Evolutionary conservation across 495 filamentous ascomycete species (phyloP), one percentile per base, ranked within the genome.

Genomic region (Penicillium simplicissimum): DNA sequence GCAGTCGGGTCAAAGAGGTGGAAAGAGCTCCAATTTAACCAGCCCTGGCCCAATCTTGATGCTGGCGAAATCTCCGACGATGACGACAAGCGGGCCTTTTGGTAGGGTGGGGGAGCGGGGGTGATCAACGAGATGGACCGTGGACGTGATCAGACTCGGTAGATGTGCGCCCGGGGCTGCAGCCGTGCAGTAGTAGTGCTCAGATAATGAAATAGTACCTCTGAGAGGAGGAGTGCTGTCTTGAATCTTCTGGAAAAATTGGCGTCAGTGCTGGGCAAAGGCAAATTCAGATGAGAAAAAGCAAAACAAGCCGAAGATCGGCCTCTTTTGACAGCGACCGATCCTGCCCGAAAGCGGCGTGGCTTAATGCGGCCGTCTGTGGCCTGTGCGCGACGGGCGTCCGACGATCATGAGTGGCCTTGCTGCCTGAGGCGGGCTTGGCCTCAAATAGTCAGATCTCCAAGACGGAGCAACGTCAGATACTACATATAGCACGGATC

Each of bases 31-130:
- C 61, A 55, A 56, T 37, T 58, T 67, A 51, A 52, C 53, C 57
- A 51, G 37, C 37, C n/a, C 23, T 34, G 57, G 17, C 10, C 40
- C 55, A 45, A 53, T 37, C 40, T 37, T 23, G 49, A 40, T 19
- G 23, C 37, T 49, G 34, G 40, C 42, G 48, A 62, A 35, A 33
- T 62, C 21, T 19, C 56, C 52, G 60, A 56, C 45, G 64, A 63
- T 62, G 64, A 63, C 64, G 64, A 62, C 57, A 61, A 58, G 42
- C 52, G 57, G 43, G 42, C 28, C n/a, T 49, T 47, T 48, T 37
- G n/a, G n/a, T 19, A 31, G 21, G 19, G 64, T 31, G 60, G 63
- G 63, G 49, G 57, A 43, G 60, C 60, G 64, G 64, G 63, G 36
- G n/a, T 28, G 62, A 60, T 60, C 57, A 60, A 53, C 57, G 40